Base-by-base conservation (phyloP, 352 stramenopile species). In the Ophiocytium majus region DNA sequence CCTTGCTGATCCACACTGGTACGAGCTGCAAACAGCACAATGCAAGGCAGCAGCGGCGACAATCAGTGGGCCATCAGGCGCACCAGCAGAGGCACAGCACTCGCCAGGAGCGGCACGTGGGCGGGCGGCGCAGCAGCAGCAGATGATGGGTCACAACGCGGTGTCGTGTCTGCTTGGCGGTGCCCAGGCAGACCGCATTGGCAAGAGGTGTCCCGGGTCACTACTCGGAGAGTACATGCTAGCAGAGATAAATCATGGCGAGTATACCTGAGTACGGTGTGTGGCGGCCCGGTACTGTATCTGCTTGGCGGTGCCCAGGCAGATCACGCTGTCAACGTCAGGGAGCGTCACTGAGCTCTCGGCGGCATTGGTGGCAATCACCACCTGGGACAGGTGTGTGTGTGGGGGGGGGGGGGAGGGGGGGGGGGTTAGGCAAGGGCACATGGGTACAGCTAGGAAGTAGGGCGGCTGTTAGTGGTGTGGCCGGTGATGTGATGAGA, bases 1-100 rank as follows among this genome's bases (percentile, higher is more conserved):
- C 93, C 74, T 91, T 92, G 23, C 95, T 98, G 84, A 98, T 98
- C 96, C 96, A 99, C n/a, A 85, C 88, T 0, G 91, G 86, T 0
- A 50, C 81, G n/a, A 84, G 50, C 81, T 43, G 94, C 81, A 83
- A 94, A 91, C 80, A 93, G n/a, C n/a, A 14, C 43, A 57, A 14
- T 57, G 43, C 43, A 57, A 14, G 43, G 43, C 43, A 57, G 43
- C 43, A 14, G 5, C 43, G 14, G 14, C 43, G 14, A 57, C 14
- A 57, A 57, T n/a, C n/a, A n/a, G n/a, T n/a, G n/a, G n/a, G n/a
- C n/a, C n/a, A n/a, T n/a, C n/a, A n/a, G n/a, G n/a, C n/a, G n/a
- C n/a, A n/a, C n/a, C n/a, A n/a, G n/a, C n/a, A n/a, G n/a, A n/a
- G n/a, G n/a, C n/a, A n/a, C n/a, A n/a, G n/a, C n/a, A n/a, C n/a